phyloP scores from a whole-genome alignment of 108 stramenopile genomes.

The Cyclotella baltica region DNA sequence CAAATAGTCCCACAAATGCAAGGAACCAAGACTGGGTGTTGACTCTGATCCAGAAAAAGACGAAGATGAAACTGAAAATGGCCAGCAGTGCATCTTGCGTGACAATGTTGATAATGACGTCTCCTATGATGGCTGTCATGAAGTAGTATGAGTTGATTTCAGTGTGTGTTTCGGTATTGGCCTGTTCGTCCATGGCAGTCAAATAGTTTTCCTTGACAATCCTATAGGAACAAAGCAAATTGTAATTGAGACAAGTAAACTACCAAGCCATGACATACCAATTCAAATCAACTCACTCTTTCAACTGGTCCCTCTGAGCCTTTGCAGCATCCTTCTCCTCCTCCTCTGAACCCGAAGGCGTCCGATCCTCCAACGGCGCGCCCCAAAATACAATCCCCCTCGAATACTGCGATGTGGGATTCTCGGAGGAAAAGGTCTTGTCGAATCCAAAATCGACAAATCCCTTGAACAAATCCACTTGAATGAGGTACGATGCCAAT shows the following conservation, averaged over 20 bases:
- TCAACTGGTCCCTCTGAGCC: slow-evolving; percentile 32
- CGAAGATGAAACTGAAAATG: slow-evolving; percentile 47
- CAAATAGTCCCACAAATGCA: slow-evolving; percentile 53
- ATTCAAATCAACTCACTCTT: slow-evolving; percentile 27
- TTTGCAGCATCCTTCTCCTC: slow-evolving; percentile 24
- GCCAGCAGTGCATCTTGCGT: slow-evolving; percentile 51
- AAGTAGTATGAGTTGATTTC: slow-evolving; percentile 62
- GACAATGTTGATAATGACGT: slow-evolving; percentile 55
- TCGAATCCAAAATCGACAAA: slow-evolving; percentile 59
- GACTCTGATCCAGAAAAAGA: slow-evolving; percentile 56
- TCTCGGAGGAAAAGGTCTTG: slow-evolving; percentile 38
- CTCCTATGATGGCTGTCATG: slow-evolving; percentile 60
- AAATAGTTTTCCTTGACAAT: slow-evolving; percentile 50
- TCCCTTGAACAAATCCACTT: slow-evolving; percentile 42
- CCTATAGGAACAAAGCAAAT: slow-evolving; percentile 17
- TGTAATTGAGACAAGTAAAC: not conserved
- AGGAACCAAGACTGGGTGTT: slow-evolving; percentile 58
- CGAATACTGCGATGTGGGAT: slow-evolving; percentile 52
- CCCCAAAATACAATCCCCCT: slow-evolving; percentile 62
- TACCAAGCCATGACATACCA: not conserved
- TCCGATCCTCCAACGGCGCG: slow-evolving; percentile 35
- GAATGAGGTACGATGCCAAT: slow-evolving; percentile 46
- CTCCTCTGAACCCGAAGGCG: slow-evolving; percentile 24
- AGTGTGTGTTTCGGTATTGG: slow-evolving; percentile 17
- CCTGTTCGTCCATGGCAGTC: slow-evolving; percentile 42